A percentile compares a stretch with the other conserved stretches of the same genome.
Evolutionary conservation across 176 grass and related monocot genomes (phyloP).

Genomic region (Carex cristatella): DNA sequence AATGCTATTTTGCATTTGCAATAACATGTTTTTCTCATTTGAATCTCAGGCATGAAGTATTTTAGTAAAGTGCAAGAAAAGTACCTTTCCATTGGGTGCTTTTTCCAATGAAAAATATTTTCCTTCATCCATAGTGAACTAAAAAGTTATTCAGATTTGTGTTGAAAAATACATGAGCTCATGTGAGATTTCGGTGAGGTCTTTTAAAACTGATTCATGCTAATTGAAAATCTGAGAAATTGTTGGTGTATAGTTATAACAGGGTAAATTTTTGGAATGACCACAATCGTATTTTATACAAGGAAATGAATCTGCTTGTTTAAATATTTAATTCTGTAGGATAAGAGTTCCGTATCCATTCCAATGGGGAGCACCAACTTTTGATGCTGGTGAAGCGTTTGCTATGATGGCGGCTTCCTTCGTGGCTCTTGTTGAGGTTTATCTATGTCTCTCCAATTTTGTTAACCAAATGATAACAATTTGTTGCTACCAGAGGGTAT

Average conservation of each 20-base stretch:
- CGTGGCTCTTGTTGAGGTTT: slow-evolving; percentile 90
- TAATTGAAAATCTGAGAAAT: neutral
- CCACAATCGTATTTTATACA: neutral
- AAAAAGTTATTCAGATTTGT: neutral
- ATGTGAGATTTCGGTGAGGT: neutral
- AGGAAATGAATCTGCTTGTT: neutral
- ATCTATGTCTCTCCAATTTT: neutral
- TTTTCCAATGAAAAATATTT: neutral
- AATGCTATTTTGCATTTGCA: neutral
- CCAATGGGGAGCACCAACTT: slow-evolving; percentile 92
- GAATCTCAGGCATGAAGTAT: neutral
- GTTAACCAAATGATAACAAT: neutral
- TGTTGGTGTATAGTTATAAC: neutral
- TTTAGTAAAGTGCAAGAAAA: neutral
- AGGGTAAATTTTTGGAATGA: neutral
- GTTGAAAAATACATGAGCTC: neutral
- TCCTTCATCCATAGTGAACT: neutral
- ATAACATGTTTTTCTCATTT: neutral
- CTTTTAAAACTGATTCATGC: neutral
- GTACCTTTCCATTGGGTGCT: neutral
- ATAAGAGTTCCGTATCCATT: slow-evolving; percentile 99
- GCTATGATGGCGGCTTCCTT: slow-evolving; percentile 99
- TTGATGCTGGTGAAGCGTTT: slow-evolving; percentile 98
- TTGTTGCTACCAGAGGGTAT: neutral
- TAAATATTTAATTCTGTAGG: slow-evolving; percentile 38